Base-by-base conservation (phyloP, 345 rosid genomes). In the Trapa bicornis region DNA sequence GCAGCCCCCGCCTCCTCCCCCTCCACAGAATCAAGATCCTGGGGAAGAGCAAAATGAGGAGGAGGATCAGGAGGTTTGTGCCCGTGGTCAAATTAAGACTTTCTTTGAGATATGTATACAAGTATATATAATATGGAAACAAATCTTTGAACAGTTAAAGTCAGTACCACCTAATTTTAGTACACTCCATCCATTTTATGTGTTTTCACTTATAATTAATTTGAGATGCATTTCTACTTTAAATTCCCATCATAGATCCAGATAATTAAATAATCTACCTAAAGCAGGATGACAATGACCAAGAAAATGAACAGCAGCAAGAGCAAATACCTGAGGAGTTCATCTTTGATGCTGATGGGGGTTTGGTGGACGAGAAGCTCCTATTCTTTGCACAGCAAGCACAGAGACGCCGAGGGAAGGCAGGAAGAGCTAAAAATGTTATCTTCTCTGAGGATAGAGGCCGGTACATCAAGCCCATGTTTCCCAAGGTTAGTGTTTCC, bases 331-430 rank as follows among this genome's bases (percentile, higher is more conserved):
- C 98, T 67, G 97, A 93, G 15, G 97, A 90, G 72, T 93, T 93
- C 78, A 86, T 93, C 75, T 85, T 93, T 86, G 98, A 93, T 76
- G 98, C 98, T 47, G 96, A 90, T 80, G 98, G 98, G 35, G 98
- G 98, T 64, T 75, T 93, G 80, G 97, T 93, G 56, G 98, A 93
- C 78, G 98, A 93, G 79, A 93, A 90, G 76, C 96, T 93, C 60
- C 92, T 93, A 62, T 85, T 93, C 83, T 93, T 93, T 82, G 96
- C 96, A 70, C 98, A 90, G 77, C 98, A 93, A 87, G 96, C 92
- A 45, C 97, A 86, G 76, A 88, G 89, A 77, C 90, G 89, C 39
- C 61, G 66, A 68, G 98, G 98, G 41, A 88, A 86, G 82, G 98
- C 98, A 78, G 97, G 98, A 69, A 88, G 97, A 87, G 97, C 98